Evolutionary conservation across 176 grass and related monocot genomes (phyloP).

Genomic region (Oryza meridionalis): DNA sequence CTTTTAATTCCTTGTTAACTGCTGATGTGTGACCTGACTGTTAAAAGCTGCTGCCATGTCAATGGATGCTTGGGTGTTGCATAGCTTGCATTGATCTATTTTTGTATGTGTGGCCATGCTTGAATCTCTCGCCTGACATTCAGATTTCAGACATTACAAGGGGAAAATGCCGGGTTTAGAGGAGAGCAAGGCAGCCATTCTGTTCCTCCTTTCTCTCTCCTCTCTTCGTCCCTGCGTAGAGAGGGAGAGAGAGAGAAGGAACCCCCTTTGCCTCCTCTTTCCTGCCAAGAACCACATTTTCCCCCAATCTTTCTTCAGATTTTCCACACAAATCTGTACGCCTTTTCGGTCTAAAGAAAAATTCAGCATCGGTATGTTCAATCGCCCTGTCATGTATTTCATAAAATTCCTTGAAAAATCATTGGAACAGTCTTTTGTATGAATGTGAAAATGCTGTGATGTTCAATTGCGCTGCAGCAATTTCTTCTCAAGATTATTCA

Average conservation of each 20-base stretch:
- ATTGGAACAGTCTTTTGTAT: background rate
- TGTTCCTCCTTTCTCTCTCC: conserved; percentile 55
- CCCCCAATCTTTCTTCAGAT: conserved; percentile 8
- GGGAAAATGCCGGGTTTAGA: conserved; percentile 40
- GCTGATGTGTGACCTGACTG: background rate
- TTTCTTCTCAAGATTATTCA: background rate
- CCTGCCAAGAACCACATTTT: conserved; percentile 29
- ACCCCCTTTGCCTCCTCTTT: conserved; percentile 28
- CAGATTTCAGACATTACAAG: conserved; percentile 27
- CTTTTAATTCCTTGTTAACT: background rate
- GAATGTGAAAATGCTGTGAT: background rate
- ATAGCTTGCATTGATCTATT: conserved; percentile 5
- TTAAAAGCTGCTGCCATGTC: background rate
- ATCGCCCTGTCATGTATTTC: background rate
- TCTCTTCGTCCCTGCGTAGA: conserved; percentile 54
- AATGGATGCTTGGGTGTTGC: conserved; percentile 7
- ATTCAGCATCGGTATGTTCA: background rate
- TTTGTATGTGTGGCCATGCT: conserved; percentile 20
- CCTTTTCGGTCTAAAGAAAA: background rate
- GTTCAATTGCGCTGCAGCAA: background rate
- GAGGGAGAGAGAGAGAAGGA: conserved; percentile 40
- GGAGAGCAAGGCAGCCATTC: conserved; percentile 41
- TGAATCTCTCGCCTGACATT: conserved; percentile 37
- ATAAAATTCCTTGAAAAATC: background rate
- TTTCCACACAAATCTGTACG: background rate